These are phyloP conservation scores for Cryphonectria japonica DNA, from an alignment of 2,329 filamentous ascomycete genomes.

Conservation along the genomic window DNA sequence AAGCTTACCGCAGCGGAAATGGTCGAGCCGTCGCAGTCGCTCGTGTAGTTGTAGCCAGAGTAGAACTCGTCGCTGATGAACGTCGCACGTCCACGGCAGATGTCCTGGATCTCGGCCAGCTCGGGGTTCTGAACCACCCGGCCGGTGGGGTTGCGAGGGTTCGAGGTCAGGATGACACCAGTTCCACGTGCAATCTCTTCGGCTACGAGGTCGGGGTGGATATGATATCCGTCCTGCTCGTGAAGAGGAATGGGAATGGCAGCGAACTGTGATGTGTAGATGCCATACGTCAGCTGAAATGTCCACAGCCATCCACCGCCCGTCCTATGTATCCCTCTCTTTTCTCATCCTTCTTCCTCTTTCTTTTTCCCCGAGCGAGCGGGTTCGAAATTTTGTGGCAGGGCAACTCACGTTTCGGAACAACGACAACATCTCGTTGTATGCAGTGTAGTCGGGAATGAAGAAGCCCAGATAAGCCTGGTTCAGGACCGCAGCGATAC, in stretches of 20 bases:
- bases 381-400: background rate
- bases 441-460: constrained; percentile 91
- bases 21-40: constrained; percentile 85
- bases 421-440: constrained; percentile 94
- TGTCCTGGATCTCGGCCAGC: constrained; percentile 87
- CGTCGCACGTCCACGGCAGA: constrained; percentile 87
- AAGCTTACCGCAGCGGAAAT: constrained; percentile 71
- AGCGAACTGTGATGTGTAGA: constrained; percentile 64
- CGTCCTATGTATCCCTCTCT: background rate
- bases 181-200: constrained; percentile 87
- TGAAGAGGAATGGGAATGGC: constrained; percentile 84
- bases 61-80: constrained; percentile 98
- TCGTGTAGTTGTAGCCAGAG: constrained; percentile 93
- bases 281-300: constrained; percentile 3
- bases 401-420: constrained; percentile 75
- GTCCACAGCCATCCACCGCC: constrained; percentile 1
- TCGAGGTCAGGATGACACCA: constrained; percentile 89
- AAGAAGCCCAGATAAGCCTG: constrained; percentile 94
- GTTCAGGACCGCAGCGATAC: constrained; percentile 91
- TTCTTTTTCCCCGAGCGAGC: background rate
- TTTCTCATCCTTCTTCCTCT: background rate
- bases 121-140: constrained; percentile 84
- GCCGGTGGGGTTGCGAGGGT: constrained; percentile 93
- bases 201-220: constrained; percentile 89
- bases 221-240: constrained; percentile 87